phyloP scores from a whole-genome alignment of 2,329 filamentous ascomycete genomes.

The Hypoxylon sp. region DNA sequence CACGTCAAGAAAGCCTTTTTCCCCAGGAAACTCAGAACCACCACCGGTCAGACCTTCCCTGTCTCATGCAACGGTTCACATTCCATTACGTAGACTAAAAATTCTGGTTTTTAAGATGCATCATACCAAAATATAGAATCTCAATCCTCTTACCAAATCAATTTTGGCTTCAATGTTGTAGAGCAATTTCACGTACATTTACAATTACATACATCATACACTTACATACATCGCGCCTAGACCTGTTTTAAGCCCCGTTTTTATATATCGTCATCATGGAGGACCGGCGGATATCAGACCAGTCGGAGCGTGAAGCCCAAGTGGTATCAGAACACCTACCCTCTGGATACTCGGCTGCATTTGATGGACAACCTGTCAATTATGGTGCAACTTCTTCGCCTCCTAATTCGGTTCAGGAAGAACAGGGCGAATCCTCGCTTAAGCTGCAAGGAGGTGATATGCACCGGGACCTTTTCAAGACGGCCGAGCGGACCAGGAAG shows the following conservation, averaged over 20 bases:
- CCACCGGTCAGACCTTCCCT: slow-evolving; percentile 2
- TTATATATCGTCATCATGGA: slow-evolving; percentile 24
- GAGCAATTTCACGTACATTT: slow-evolving; percentile 14
- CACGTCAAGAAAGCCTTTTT: slow-evolving; percentile 36
- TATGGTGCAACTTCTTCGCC: slow-evolving; percentile 41
- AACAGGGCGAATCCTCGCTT: slow-evolving; percentile 72
- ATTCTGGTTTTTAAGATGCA: slow-evolving; percentile 21
- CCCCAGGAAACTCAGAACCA: slow-evolving; percentile 1
- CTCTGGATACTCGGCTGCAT: slow-evolving; percentile 60
- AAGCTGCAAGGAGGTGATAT: slow-evolving; percentile 83
- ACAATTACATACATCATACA: slow-evolving; percentile 10
- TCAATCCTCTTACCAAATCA: not conserved
- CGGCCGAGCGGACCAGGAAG: slow-evolving; percentile 71
- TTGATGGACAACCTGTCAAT: slow-evolving; percentile 53
- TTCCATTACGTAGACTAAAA: slow-evolving; percentile 6
- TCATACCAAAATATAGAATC: slow-evolving; percentile 12
- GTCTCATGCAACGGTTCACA: slow-evolving; percentile 3
- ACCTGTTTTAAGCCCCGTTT: slow-evolving; percentile 2
- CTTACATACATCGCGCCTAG: not conserved
- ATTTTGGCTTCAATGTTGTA: slow-evolving; percentile 10
- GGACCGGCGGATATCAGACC: slow-evolving; percentile 31
- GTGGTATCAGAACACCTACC: slow-evolving; percentile 60
- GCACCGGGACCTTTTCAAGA: slow-evolving; percentile 82
- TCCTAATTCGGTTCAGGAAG: slow-evolving; percentile 46
- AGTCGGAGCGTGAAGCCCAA: slow-evolving; percentile 50